Evolutionary conservation across 1,284 basidiomycete species (phyloP).

Genomic region (Violaceomyces palustris): DNA sequence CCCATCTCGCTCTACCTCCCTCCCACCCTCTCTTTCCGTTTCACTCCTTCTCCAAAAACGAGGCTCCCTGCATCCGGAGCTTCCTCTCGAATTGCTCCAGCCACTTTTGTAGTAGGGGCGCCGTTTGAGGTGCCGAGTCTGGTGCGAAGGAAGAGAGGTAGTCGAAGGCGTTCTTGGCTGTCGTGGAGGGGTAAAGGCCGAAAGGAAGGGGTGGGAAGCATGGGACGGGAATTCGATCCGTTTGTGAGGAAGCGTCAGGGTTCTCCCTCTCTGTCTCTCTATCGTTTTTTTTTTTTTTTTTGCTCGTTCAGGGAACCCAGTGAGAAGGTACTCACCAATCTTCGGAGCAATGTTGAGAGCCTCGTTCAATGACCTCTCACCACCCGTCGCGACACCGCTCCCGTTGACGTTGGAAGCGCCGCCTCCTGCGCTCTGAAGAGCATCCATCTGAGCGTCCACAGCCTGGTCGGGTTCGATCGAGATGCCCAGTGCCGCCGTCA

Average conservation of each 20-base stretch:
- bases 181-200: not conserved
- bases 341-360: no score
- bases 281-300: no score
- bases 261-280: no score
- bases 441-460: conserved; percentile 38
- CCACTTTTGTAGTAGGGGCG: conserved; percentile 48
- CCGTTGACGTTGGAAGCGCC: not conserved
- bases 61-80: conserved; percentile 37
- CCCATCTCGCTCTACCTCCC: not conserved
- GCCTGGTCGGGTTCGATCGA: conserved; percentile 38
- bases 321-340: no score
- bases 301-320: no score
- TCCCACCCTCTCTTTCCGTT: not conserved
- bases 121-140: conserved; percentile 48
- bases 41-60: conserved; percentile 32
- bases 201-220: not conserved
- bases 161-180: conserved; percentile 43
- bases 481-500: conserved; percentile 43
- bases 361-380: no score
- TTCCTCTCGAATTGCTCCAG: conserved; percentile 50
- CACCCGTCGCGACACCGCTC: no score
- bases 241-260: no score
- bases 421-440: not conserved
- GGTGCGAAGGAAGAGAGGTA: conserved; percentile 49
- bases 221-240: no score